phyloP scores from a whole-genome alignment of 306 rosid species.

The Castanea sativa region DNA sequence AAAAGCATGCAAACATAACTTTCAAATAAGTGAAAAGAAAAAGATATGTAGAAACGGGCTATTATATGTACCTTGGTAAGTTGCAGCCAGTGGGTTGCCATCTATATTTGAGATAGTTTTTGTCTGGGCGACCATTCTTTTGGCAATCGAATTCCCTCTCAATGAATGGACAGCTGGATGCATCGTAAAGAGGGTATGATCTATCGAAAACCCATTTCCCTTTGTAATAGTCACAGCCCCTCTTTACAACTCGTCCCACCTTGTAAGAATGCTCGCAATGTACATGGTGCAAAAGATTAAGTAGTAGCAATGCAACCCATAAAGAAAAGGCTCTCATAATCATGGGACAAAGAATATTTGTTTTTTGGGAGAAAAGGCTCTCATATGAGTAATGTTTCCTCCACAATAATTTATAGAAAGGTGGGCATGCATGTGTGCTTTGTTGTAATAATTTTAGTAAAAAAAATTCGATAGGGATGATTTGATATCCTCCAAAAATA shows the following conservation, averaged over 20 bases:
- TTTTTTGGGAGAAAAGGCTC: no score
- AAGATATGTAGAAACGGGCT: not conserved
- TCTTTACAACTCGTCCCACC: not conserved
- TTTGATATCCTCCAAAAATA: no score
- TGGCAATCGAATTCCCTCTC: slow-evolving; percentile 59
- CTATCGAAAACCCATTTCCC: slow-evolving; percentile 66
- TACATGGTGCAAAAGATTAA: slow-evolving; percentile 15
- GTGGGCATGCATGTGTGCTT: no score
- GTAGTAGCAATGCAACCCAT: not conserved
- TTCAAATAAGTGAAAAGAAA: not conserved
- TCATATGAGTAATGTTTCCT: no score
- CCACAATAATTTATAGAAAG: no score
- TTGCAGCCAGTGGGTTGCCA: slow-evolving; percentile 73
- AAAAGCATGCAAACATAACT: no score
- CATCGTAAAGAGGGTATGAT: slow-evolving; percentile 57
- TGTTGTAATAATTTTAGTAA: no score
- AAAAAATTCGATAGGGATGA: no score
- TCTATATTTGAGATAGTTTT: slow-evolving; percentile 55
- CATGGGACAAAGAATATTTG: not conserved
- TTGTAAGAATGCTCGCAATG: slow-evolving; percentile 15
- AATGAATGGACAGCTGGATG: slow-evolving; percentile 51
- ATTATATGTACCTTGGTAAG: slow-evolving; percentile 49
- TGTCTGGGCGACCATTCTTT: slow-evolving; percentile 64
- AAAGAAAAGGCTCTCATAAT: slow-evolving; percentile 31
- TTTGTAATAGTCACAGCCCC: slow-evolving; percentile 45